Percentiles rank a stretch among this genome's conserved stretches.
Conservation (phyloP, 306 rosid species). For the Gastrolobium bilobum region DNA sequence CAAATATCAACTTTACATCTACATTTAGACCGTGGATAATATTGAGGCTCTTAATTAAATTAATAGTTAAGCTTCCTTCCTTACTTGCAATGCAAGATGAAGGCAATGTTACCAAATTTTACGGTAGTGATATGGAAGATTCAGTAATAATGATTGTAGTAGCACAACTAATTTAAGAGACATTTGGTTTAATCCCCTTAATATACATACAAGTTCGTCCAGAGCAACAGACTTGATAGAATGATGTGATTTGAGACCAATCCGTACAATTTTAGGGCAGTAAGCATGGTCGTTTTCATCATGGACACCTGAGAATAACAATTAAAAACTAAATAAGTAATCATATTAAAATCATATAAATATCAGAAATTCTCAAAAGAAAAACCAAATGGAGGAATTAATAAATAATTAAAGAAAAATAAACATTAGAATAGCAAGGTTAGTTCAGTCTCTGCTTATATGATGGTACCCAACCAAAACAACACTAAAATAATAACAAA, state of each 20-base stretch:
- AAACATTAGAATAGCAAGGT: background rate
- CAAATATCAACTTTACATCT: constrained; percentile 33
- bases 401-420: background rate
- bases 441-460: constrained; percentile 26
- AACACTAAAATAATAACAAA: too few species aligned
- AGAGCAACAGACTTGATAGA: constrained; percentile 85
- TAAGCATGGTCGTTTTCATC: constrained; percentile 85
- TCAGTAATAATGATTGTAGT: constrained; percentile 24
- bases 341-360: background rate
- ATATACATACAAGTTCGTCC: constrained; percentile 81
- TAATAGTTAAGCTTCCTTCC: constrained; percentile 21
- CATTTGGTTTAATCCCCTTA: constrained; percentile 30
- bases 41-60: constrained; percentile 26
- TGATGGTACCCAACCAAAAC: too few species aligned
- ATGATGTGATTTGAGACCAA: constrained; percentile 92
- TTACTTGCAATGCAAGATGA: constrained; percentile 30
- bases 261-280: constrained; percentile 87
- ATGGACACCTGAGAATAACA: constrained; percentile 71
- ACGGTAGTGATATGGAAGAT: constrained; percentile 18
- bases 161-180: constrained; percentile 42
- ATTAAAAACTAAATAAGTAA: constrained; percentile 31
- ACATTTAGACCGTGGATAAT: constrained; percentile 15
- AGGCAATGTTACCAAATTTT: constrained; percentile 41
- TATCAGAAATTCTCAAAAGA: constrained; percentile 1
- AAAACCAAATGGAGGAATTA: background rate